Evolutionary conservation across 202 grass and related monocot genomes (phyloP).

Genomic region (Elaeis oleifera): DNA sequence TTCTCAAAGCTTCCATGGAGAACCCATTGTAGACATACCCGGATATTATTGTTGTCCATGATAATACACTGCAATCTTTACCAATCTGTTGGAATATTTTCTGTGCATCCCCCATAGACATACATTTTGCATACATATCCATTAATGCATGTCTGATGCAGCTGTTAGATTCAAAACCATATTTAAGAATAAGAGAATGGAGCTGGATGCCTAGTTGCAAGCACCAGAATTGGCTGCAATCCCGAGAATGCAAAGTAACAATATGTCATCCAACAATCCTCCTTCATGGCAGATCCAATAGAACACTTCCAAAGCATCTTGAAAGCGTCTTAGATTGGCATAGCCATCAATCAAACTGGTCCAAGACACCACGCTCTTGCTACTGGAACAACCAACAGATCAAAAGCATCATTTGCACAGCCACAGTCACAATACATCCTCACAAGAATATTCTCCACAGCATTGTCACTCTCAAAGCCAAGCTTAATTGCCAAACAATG

Average conservation of each 20-base stretch:
- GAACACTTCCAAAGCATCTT: conserved; percentile 7
- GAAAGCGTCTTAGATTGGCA: background rate
- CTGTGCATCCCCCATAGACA: background rate
- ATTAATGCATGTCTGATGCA: conserved; percentile 15
- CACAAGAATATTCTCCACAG: conserved; percentile 11
- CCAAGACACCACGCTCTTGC: conserved; percentile 9
- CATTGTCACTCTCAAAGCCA: conserved; percentile 1
- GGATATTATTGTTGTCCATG: conserved; percentile 11
- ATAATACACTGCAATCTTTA: background rate
- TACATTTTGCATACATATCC: conserved; percentile 17
- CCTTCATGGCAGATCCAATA: conserved; percentile 2
- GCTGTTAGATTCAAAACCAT: conserved; percentile 1
- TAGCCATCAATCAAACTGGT: conserved; percentile 9
- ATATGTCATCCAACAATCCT: conserved; percentile 9
- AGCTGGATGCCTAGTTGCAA: conserved; percentile 6
- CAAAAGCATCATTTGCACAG: background rate
- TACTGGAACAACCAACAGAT: conserved; percentile 2
- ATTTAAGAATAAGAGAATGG: conserved; percentile 4
- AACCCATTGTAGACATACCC: conserved; percentile 10
- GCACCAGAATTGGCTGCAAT: conserved; percentile 1
- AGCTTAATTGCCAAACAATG: conserved; percentile 2
- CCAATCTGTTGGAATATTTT: conserved; percentile 2
- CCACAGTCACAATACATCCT: background rate
- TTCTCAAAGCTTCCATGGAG: conserved; percentile 3
- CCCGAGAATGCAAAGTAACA: conserved; percentile 10